Conservation (phyloP, 2,329 filamentous ascomycete species). For the Colletotrichum tanaceti region DNA sequence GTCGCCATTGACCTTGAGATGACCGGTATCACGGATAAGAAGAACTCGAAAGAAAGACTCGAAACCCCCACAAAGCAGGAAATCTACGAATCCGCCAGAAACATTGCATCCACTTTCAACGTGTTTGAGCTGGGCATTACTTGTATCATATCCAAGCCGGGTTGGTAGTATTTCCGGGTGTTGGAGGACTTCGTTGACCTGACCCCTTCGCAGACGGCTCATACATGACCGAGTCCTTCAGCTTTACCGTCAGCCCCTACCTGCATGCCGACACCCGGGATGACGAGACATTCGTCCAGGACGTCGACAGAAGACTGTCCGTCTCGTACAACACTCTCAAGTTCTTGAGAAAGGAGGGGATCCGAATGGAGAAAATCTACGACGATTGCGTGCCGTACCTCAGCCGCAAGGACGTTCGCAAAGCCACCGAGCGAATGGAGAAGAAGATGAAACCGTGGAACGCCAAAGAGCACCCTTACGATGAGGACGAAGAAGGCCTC, state of each 20-base stretch:
- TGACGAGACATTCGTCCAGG: conserved; percentile 40
- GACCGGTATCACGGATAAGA: conserved; percentile 37
- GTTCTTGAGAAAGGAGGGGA: conserved; percentile 47
- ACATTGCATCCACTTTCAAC: conserved; percentile 47
- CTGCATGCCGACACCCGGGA: conserved; percentile 39
- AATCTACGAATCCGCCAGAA: conserved; percentile 46
- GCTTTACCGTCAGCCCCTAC: conserved; percentile 48
- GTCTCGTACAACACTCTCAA: conserved; percentile 46
- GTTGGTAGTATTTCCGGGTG: conserved; percentile 5
- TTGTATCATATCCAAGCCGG: conserved; percentile 42
- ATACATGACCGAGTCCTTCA: conserved; percentile 47
- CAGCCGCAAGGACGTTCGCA: conserved; percentile 39
- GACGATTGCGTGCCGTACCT: conserved; percentile 49
- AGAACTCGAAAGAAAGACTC: conserved; percentile 9
- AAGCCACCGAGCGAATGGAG: background rate
- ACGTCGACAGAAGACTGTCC: conserved; percentile 46
- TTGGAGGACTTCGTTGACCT: background rate
- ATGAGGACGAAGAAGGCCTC: conserved; percentile 9
- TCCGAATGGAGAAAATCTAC: conserved; percentile 45
- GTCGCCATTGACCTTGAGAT: conserved; percentile 54
- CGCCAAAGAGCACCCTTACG: conserved; percentile 4
- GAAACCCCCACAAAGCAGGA: conserved; percentile 16
- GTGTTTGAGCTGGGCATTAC: conserved; percentile 54
- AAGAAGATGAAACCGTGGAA: background rate
- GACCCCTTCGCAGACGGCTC: conserved; percentile 25